A percentile compares a stretch with the other conserved stretches of the same genome.
These are phyloP conservation scores for Escallonia herrerae DNA, from an alignment of 129 eudicot genomes.

Conservation along the genomic window DNA sequence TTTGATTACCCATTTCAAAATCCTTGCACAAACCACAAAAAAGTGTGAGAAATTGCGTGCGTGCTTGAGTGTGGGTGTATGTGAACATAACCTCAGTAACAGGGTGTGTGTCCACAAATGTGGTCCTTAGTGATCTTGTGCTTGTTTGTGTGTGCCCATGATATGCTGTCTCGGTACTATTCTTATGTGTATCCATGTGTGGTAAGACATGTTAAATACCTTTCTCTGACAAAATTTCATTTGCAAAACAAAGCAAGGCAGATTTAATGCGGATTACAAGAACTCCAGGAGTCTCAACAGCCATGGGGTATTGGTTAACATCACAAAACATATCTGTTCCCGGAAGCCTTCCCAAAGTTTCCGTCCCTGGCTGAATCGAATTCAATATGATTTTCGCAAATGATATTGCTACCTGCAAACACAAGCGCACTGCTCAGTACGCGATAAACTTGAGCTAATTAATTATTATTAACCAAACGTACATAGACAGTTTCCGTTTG, in stretches of 20 bases:
- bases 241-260: slow-evolving; percentile 75
- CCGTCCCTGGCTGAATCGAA: slow-evolving; percentile 54
- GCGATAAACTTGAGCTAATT: too few species aligned
- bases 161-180: background rate
- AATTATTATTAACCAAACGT: too few species aligned
- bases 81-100: background rate
- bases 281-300: slow-evolving; percentile 57
- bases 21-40: slow-evolving; percentile 21
- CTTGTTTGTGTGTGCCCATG: too few species aligned
- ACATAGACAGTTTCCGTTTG: too few species aligned
- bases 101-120: too few species aligned
- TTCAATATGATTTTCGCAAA: slow-evolving; percentile 65
- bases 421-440: background rate
- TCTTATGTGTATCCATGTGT: background rate
- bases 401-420: slow-evolving; percentile 59
- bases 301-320: slow-evolving; percentile 72
- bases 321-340: slow-evolving; percentile 62
- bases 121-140: too few species aligned
- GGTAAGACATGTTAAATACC: slow-evolving; percentile 29
- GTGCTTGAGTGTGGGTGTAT: background rate
- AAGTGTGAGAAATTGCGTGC: background rate
- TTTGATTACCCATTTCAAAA: slow-evolving; percentile 32
- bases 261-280: slow-evolving; percentile 67
- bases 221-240: slow-evolving; percentile 73
- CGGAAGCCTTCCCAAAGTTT: slow-evolving; percentile 67